phyloP scores from a whole-genome alignment of 2,329 filamentous ascomycete species.

The Aureobasidium sp. region DNA sequence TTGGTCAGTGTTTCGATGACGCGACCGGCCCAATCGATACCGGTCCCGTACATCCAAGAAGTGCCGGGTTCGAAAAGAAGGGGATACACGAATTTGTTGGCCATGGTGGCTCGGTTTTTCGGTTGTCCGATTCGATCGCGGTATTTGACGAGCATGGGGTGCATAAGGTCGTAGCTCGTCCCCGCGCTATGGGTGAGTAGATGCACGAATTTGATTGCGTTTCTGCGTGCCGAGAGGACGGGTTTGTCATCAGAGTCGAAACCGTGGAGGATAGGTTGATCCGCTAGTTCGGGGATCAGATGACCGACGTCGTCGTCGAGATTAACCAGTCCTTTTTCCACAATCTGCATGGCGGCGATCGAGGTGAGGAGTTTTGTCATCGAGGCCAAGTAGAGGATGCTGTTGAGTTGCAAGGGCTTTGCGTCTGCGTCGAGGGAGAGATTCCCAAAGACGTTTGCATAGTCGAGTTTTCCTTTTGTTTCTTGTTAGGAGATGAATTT shows the following conservation, averaged over 20 bases:
- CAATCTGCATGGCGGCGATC: slow-evolving; percentile 48
- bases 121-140: background rate
- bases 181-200: slow-evolving; percentile 50
- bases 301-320: slow-evolving; percentile 42
- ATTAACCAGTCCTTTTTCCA: slow-evolving; percentile 45
- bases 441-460: slow-evolving; percentile 27
- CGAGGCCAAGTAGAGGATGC: slow-evolving; percentile 29
- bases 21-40: slow-evolving; percentile 48
- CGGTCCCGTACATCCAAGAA: slow-evolving; percentile 45
- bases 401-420: slow-evolving; percentile 25
- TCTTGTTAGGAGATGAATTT: background rate
- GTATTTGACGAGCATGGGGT: slow-evolving; percentile 23
- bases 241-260: slow-evolving; percentile 38
- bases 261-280: slow-evolving; percentile 43
- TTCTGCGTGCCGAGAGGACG: slow-evolving; percentile 27
- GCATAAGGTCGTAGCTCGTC: slow-evolving; percentile 39
- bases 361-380: slow-evolving; percentile 44
- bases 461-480: slow-evolving; percentile 25
- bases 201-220: slow-evolving; percentile 45
- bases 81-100: slow-evolving; percentile 38
- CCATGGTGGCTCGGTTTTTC: slow-evolving; percentile 24
- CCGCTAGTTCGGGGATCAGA: slow-evolving; percentile 43
- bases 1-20: slow-evolving; percentile 45
- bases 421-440: slow-evolving; percentile 19
- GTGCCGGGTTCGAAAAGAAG: slow-evolving; percentile 47